Evolutionary conservation across 176 grass and related monocot species (phyloP), one percentile per base, ranked within the genome.

Genomic region (Phragmites australis): DNA sequence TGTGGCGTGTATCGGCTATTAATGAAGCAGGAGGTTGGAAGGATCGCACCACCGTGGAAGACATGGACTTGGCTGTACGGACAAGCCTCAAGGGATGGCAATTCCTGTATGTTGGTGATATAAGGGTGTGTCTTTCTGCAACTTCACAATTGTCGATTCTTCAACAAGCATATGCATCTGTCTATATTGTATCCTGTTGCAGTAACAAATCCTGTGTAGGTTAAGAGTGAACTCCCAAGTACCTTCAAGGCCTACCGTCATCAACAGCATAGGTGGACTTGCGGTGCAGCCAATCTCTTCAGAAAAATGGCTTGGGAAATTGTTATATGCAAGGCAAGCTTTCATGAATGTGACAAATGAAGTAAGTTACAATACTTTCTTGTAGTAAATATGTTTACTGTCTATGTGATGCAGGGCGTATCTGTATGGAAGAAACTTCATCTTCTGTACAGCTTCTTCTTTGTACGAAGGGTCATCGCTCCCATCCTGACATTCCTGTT

Each of bases 1-100:
- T 98, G 9, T 98, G 95, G 90, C 92, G 95, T 40, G 21, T 87
- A 86, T 93, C 92, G 51, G 92, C 95, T 78, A 98, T 98, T 73
- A 93, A 93, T 78, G 69, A 93, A 81, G 85, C 88, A 2, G 95
- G 95, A 52, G 95, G 95, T 50, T 98, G 92, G 95, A 94, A 98
- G 68, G 95, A 98, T 66, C 85, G 92, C 71, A 94, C 92, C 12
- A 94, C 88, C 16, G 95, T 98, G 18, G 95, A 98, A 69, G 95
- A 98, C 42, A 98, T 98, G 95, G 95, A 94, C 69, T 85, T 98
- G 86, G 95, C 92, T 78, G 90, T 98, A 80, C 73, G 95, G 63
- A 74, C 86, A 83, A 78, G 85, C 71, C 90, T 98, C 17, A 89
- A 75, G 68, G 92, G 92, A 72, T 94, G 95, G 95, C 78, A 97